A percentile compares a stretch with the other conserved stretches of the same genome.
Evolutionary conservation across 2,329 filamentous ascomycete genomes (phyloP).

Genomic region (Daldinia eschscholtzii): DNA sequence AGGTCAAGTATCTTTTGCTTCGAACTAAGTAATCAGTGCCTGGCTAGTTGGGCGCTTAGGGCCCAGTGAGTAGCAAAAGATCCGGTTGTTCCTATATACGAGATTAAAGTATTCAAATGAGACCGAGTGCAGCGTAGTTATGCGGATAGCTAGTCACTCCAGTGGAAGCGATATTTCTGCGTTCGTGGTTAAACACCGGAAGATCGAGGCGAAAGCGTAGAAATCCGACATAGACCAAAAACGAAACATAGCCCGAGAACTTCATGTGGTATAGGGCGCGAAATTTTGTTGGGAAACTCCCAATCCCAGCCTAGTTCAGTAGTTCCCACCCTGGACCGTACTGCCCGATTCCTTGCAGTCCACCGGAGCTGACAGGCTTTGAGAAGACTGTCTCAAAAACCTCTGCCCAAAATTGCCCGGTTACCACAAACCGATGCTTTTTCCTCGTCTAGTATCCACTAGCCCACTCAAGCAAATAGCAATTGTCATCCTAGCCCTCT

Average conservation of each 20-base stretch:
- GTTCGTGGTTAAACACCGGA: not conserved
- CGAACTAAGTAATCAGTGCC: not conserved
- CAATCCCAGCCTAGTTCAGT: slow-evolving; percentile 9
- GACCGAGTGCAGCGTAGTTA: not conserved
- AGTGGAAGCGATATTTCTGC: not conserved
- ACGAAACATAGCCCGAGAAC: not conserved
- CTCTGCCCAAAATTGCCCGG: not conserved
- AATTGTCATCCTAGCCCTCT: slow-evolving; percentile 26
- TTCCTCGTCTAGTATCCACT: slow-evolving; percentile 10
- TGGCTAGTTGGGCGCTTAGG: not conserved
- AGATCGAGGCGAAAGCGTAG: not conserved
- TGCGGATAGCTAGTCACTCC: not conserved
- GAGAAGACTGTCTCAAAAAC: slow-evolving; percentile 20
- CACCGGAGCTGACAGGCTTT: slow-evolving; percentile 25
- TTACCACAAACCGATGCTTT: not conserved
- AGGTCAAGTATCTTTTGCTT: not conserved
- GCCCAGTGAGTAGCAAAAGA: not conserved
- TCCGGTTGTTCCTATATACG: too few species aligned
- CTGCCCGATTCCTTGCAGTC: slow-evolving; percentile 13
- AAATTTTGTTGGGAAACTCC: slow-evolving; percentile 7
- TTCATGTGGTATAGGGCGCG: not conserved
- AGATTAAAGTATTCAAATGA: not conserved
- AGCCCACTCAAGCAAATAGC: slow-evolving; percentile 1
- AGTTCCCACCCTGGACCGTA: slow-evolving; percentile 13
- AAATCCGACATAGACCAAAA: not conserved